Conservation (phyloP, 495 filamentous ascomycete species). For the Alectoria sarmentosa region DNA sequence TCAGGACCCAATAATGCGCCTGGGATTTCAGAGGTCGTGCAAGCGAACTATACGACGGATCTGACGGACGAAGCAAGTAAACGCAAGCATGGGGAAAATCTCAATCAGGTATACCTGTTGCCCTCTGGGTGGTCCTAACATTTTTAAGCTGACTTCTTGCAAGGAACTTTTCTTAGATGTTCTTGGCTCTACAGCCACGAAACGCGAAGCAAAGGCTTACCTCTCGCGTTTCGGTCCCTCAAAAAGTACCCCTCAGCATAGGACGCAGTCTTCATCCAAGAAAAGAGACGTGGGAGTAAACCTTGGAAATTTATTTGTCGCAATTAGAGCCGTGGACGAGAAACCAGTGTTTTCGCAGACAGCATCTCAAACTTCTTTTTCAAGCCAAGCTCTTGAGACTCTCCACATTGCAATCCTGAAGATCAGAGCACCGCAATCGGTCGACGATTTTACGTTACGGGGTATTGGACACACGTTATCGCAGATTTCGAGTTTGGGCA, state of each 20-base stretch:
- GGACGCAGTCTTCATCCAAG: background rate
- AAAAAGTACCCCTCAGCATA: conserved; percentile 4
- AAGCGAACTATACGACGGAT: conserved; percentile 3
- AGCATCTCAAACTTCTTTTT: conserved; percentile 32
- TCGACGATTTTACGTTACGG: conserved; percentile 58
- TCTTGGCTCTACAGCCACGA: conserved; percentile 76
- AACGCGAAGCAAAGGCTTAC: conserved; percentile 84
- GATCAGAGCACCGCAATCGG: conserved; percentile 60
- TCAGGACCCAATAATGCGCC: conserved; percentile 4
- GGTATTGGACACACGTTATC: conserved; percentile 78
- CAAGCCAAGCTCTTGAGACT: conserved; percentile 37
- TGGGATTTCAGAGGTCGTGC: background rate
- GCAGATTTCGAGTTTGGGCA: conserved; percentile 72
- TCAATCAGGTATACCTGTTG: conserved; percentile 9
- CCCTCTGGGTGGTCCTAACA: background rate
- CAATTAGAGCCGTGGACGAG: conserved; percentile 52
- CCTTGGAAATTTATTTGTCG: conserved; percentile 54
- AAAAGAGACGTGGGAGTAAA: conserved; percentile 45
- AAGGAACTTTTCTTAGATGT: conserved; percentile 81
- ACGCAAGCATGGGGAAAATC: conserved; percentile 14
- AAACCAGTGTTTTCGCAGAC: conserved; percentile 56
- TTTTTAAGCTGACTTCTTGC: background rate
- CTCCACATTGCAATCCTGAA: conserved; percentile 85
- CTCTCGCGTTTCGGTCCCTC: conserved; percentile 65
- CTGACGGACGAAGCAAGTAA: conserved; percentile 19